Evolutionary conservation across 371 early-diverging fungal species (phyloP), one percentile per base, ranked within the genome.

Genomic region (Saksenaea vasiformis): DNA sequence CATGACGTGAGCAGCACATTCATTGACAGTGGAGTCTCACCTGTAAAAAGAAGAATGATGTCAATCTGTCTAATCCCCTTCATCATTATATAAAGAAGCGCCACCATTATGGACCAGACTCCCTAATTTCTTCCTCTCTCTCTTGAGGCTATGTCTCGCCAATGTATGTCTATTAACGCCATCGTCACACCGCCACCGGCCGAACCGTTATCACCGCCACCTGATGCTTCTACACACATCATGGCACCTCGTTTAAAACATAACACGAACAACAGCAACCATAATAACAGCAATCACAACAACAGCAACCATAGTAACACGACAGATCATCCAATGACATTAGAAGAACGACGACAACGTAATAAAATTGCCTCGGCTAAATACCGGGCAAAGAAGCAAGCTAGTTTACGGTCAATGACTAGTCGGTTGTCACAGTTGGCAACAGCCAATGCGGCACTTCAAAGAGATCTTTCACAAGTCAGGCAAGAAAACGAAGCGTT

Each of bases 321-420:
- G 22, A 47, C 5, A 22, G 51, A 47, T 3, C 51, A 47, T 17
- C 51, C 51, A 22, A 27, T 39, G 22, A 37, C 80, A 9, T 60
- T 76, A 1, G 67, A 64, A 28, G 83, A 83, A 54, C 63, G 80
- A 22, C 77, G 83, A 13, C 74, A 80, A 17, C 74, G 83, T 39
- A 83, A 83, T 69, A 83, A 83, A 51, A 76, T 78, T 3, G 83
- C 83, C 8, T 83, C 83, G 1, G 83, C 83, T 8, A 83, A 80
- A 60, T 83, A 78, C 61, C 73, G 83, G 5, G 80, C 80, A 44
- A 83, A 83, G 64, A 83, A 83, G 65, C 83, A 83, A 56, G 65
- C 66, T 39, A 76, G 75, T 54, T 72, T 76, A 28, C 71, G 72
- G 13, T 76, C 80, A 59, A 83, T 83, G 83, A 59, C 72, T 10